Conservation (phyloP, 1,284 basidiomycete genomes). For the Trichosporon coremiiforme region DNA sequence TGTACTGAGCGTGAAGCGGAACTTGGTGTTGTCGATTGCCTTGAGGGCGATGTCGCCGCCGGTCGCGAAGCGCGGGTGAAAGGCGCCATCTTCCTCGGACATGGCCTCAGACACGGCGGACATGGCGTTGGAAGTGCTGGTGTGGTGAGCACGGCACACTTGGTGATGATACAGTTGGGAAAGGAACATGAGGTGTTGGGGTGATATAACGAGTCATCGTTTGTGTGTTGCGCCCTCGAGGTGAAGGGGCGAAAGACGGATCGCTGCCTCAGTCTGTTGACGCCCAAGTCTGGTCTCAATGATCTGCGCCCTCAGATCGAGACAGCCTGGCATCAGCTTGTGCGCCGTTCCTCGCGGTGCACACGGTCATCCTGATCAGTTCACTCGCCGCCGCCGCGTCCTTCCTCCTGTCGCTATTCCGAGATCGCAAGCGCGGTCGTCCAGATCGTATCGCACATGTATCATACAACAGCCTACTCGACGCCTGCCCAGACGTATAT, state of each 20-base stretch:
- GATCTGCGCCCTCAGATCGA: not conserved
- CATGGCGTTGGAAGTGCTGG: not conserved
- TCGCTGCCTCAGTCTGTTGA: not conserved
- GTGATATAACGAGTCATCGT: not conserved
- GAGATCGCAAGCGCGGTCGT: not conserved
- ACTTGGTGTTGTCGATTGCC: not conserved
- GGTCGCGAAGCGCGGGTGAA: not conserved
- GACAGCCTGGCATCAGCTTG: not conserved
- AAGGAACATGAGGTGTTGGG: not conserved
- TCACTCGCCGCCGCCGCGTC: not conserved
- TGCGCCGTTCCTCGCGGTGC: not conserved
- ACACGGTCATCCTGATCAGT: not conserved
- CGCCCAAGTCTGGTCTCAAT: not conserved
- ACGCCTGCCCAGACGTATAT: conserved; percentile 26
- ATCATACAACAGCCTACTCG: conserved; percentile 16
- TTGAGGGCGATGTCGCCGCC: not conserved
- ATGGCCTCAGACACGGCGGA: not conserved
- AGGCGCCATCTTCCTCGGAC: not conserved
- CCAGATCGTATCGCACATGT: conserved; percentile 10
- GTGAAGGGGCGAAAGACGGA: not conserved
- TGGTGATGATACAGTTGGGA: not conserved
- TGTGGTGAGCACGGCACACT: not conserved
- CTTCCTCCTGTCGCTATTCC: not conserved
- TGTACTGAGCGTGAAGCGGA: not conserved
- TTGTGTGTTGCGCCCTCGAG: not conserved